A percentile compares a stretch with the other conserved stretches of the same genome.
Conservation (phyloP, 2,329 filamentous ascomycete genomes). For the Diaporthe ampelina region DNA sequence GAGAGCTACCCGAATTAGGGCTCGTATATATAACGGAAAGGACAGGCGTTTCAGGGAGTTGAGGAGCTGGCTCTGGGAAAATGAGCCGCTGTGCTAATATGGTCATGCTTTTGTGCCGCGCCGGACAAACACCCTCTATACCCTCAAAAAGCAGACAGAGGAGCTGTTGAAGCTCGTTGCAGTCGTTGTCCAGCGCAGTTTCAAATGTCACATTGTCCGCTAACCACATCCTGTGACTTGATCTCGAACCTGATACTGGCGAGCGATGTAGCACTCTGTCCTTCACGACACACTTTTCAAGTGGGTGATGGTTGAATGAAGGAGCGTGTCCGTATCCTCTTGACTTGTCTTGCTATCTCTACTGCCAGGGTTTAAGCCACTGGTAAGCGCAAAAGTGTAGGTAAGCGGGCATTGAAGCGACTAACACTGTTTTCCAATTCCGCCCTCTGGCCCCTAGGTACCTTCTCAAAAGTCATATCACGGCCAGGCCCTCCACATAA, state of each 20-base stretch:
- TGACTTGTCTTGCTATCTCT: slow-evolving; percentile 3
- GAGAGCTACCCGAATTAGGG: not conserved
- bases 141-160: slow-evolving; percentile 2
- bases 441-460: not conserved
- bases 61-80: not conserved
- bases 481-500: not conserved
- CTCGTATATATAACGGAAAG: not conserved
- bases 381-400: not conserved
- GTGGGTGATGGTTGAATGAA: not conserved
- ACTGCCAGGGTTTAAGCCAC: not conserved
- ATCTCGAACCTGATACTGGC: not conserved
- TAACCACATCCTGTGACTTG: not conserved
- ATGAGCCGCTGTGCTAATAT: not conserved
- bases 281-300: no score
- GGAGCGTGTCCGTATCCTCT: not conserved
- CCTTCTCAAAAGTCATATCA: slow-evolving; percentile 1
- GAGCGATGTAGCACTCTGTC: not conserved
- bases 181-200: not conserved
- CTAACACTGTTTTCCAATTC: not conserved
- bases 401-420: not conserved
- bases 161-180: not conserved
- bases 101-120: not conserved
- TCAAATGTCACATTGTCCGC: not conserved
- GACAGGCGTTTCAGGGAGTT: slow-evolving; percentile 23
- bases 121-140: not conserved